Percentiles rank a stretch among this genome's conserved stretches.
Evolutionary conservation across 1,284 basidiomycete species (phyloP).

Genomic region (Leccinum ponderosum): DNA sequence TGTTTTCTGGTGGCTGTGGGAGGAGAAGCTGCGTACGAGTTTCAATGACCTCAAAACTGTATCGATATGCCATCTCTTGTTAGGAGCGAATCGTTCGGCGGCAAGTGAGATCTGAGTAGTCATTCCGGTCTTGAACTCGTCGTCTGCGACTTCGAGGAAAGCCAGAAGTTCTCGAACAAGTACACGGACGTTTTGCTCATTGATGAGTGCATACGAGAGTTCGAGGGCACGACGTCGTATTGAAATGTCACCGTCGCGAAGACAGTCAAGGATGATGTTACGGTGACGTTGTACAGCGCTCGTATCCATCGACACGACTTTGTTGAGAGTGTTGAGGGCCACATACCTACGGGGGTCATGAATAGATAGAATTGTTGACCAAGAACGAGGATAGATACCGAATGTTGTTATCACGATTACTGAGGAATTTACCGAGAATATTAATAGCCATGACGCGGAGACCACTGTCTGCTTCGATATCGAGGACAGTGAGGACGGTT

Average conservation of each 20-base stretch:
- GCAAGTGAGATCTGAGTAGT: slow-evolving; percentile 97
- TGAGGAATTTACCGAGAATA: slow-evolving; percentile 97
- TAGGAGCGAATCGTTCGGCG: slow-evolving; percentile 96
- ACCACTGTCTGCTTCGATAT: slow-evolving; percentile 96
- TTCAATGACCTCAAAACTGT: slow-evolving; percentile 93
- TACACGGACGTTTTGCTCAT: slow-evolving; percentile 92
- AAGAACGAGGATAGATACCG: slow-evolving; percentile 50
- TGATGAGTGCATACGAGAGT: slow-evolving; percentile 96
- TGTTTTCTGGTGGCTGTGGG: background rate
- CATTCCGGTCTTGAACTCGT: slow-evolving; percentile 98
- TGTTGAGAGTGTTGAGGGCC: slow-evolving; percentile 97
- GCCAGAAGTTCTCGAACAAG: slow-evolving; percentile 92
- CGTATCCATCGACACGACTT: slow-evolving; percentile 97
- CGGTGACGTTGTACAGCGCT: slow-evolving; percentile 98
- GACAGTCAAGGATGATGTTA: slow-evolving; percentile 97
- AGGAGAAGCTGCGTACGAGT: slow-evolving; percentile 56
- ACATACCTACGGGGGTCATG: slow-evolving; percentile 71
- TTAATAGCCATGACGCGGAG: slow-evolving; percentile 99
- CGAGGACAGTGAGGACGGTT: slow-evolving; percentile 95
- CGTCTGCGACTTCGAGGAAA: slow-evolving; percentile 98
- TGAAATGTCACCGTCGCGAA: slow-evolving; percentile 98
- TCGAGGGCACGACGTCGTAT: slow-evolving; percentile 96
- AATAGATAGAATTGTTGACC: slow-evolving; percentile 1
- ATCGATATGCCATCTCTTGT: slow-evolving; percentile 99
- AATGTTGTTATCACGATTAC: slow-evolving; percentile 99